These are phyloP conservation scores for Hypsizygus ulmarius DNA, from an alignment of 1,284 basidiomycete species.

Conservation along the genomic window DNA sequence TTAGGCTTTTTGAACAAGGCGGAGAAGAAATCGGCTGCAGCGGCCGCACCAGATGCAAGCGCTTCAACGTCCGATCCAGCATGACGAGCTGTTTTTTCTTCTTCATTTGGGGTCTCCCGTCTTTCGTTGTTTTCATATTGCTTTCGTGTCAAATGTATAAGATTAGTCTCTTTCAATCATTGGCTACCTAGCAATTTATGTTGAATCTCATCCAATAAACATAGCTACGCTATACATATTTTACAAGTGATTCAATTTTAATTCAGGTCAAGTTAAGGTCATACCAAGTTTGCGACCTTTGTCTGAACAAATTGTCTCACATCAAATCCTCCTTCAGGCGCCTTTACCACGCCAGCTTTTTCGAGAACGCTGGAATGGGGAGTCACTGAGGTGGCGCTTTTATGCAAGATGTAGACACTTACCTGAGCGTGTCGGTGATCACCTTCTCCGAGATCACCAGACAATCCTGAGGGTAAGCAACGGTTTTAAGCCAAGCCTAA, in stretches of 20 bases:
- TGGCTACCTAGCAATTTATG: not conserved
- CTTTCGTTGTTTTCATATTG: not conserved
- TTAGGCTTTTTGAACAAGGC: slow-evolving; percentile 30
- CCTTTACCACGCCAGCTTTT: slow-evolving; percentile 72
- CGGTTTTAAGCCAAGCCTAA: slow-evolving; percentile 79
- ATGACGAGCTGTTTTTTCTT: not conserved
- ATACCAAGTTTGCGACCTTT: slow-evolving; percentile 35
- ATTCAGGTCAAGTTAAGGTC: slow-evolving; percentile 21
- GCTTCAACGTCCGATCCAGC: not conserved
- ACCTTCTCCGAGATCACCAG: slow-evolving; percentile 60
- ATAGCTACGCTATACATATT: too few relatives aligned
- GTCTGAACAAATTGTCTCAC: slow-evolving; percentile 62
- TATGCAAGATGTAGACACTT: slow-evolving; percentile 24
- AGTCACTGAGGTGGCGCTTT: not conserved
- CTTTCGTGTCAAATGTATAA: not conserved
- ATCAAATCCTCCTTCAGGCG: slow-evolving; percentile 57
- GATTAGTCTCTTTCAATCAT: not conserved
- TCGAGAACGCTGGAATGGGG: slow-evolving; percentile 55
- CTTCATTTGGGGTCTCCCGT: not conserved
- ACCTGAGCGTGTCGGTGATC: slow-evolving; percentile 70
- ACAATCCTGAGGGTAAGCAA: slow-evolving; percentile 72
- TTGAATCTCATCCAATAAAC: too few relatives aligned
- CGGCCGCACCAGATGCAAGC: not conserved
- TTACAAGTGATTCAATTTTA: not conserved
- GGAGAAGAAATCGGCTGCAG: slow-evolving; percentile 18